Base-by-base conservation (phyloP, 495 filamentous ascomycete genomes). In the Astrocystis sublimbata region DNA sequence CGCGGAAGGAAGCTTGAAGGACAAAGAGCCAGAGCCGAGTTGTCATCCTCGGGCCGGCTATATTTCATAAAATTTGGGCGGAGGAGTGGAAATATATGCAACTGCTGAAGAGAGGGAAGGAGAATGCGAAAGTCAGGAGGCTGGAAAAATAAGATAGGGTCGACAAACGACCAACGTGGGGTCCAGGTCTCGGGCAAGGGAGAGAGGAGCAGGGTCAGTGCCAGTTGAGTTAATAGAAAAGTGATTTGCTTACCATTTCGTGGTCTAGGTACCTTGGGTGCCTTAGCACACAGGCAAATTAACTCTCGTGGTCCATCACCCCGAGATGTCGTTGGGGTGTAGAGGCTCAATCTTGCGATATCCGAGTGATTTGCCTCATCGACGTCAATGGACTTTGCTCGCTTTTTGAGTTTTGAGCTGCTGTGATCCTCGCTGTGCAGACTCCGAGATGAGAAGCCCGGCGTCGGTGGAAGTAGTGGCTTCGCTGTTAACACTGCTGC, bases 231-330 rank as follows among this genome's bases (percentile, higher is more conserved):
- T 49, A 36, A 45, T 43, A 63, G 54, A 42, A 38, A n/a, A 26
- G 21, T 62, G 52, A 67, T 69, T 46, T 62, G 85, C 91, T 76
- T 83, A 98, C 94, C 92, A 81, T 98, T 98, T 70, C 94, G 86
- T 57, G 94, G 94, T 67, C 94, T 80, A 26, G 94, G 94, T 53
- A 98, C 92, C 75, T 97, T 96, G 5, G 92, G 91, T 65, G 92
- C 91, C 24, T 92, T 91, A 65, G 96, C 90, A 75, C 94, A 98
- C 67, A 97, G 85, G 79, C 94, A 98, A 60, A 97, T 78, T 30
- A 79, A 65, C n/a, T 81, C 79, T 50, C 73, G 67, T 17, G 69
- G 66, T 41, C 66, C 64, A 54, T 75, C 72, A 42, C 69, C 64
- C 7, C 66, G 68, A 35, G 66, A 70, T 2, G 67, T 68, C 51